Evolutionary conservation across 441 rosid genomes (phyloP).

Genomic region (Gossypium trilobum): DNA sequence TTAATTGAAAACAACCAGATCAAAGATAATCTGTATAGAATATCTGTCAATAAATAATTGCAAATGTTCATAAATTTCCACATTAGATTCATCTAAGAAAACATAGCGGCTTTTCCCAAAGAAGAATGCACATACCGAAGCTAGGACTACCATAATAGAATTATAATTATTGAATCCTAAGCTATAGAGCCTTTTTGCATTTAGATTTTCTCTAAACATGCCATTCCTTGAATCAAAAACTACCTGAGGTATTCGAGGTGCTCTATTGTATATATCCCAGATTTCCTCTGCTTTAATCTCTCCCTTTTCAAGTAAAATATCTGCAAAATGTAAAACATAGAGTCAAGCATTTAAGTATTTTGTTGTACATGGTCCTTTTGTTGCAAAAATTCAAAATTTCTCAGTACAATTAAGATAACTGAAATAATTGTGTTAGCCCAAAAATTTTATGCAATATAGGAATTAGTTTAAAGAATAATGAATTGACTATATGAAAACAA

Average conservation of each 20-base stretch:
- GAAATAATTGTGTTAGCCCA: neutral
- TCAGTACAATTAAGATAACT: neutral
- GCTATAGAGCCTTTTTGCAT: neutral
- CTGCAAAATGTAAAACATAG: conserved; percentile 34
- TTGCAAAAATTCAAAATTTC: neutral
- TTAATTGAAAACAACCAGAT: neutral
- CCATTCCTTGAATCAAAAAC: conserved; percentile 12
- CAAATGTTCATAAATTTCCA: neutral
- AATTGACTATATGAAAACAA: neutral
- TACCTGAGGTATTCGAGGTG: conserved; percentile 78
- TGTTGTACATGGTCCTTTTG: neutral
- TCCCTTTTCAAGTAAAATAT: conserved; percentile 69
- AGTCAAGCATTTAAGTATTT: neutral
- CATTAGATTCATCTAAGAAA: neutral
- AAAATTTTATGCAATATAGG: neutral
- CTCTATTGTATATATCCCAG: conserved; percentile 64
- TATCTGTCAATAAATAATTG: neutral
- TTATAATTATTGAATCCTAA: neutral
- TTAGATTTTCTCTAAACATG: neutral
- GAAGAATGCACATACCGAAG: neutral
- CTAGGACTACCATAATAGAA: neutral
- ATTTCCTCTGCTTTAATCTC: conserved; percentile 73
- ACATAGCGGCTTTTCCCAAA: neutral
- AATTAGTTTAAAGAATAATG: neutral
- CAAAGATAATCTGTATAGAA: neutral